These are phyloP conservation scores for Cyclotella distinguenda DNA, from an alignment of 108 stramenopile genomes.

Conservation along the genomic window DNA sequence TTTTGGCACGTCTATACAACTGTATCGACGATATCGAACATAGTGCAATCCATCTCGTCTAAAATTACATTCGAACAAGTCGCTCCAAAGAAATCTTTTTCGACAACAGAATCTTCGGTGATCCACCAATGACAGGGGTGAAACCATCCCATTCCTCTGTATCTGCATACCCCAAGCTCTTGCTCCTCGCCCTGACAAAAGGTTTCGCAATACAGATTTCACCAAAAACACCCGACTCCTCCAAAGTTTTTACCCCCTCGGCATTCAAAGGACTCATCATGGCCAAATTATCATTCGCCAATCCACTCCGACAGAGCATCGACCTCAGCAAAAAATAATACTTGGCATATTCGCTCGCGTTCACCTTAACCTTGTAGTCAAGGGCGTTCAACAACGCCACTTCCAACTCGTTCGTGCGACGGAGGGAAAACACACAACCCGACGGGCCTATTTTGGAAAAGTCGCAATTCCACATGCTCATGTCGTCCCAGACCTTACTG, in stretches of 20 bases:
- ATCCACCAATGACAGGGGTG: background rate
- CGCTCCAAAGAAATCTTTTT: slow-evolving; percentile 63
- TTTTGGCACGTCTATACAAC: too few species aligned
- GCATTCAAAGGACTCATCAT: slow-evolving; percentile 66
- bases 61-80: slow-evolving; percentile 67
- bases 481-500: slow-evolving; percentile 97
- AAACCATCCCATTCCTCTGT: slow-evolving; percentile 18
- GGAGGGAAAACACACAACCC: slow-evolving; percentile 77
- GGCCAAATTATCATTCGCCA: slow-evolving; percentile 57
- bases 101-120: slow-evolving; percentile 7
- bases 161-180: slow-evolving; percentile 37
- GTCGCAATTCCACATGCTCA: slow-evolving; percentile 96
- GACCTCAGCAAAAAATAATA: slow-evolving; percentile 93
- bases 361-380: slow-evolving; percentile 88
- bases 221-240: slow-evolving; percentile 11
- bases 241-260: slow-evolving; percentile 55
- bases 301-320: slow-evolving; percentile 80
- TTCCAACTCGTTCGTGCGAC: slow-evolving; percentile 93
- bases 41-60: too few species aligned
- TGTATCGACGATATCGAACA: too few species aligned
- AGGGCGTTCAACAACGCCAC: slow-evolving; percentile 65
- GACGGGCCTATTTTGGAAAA: slow-evolving; percentile 79
- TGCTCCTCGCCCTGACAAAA: slow-evolving; percentile 42
- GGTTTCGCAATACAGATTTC: slow-evolving; percentile 35
- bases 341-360: slow-evolving; percentile 93